Evolutionary conservation across 192 early-diverging fungal genomes (phyloP), one percentile per base, ranked within the genome.

Genomic region (Spizellomyces punctatus): DNA sequence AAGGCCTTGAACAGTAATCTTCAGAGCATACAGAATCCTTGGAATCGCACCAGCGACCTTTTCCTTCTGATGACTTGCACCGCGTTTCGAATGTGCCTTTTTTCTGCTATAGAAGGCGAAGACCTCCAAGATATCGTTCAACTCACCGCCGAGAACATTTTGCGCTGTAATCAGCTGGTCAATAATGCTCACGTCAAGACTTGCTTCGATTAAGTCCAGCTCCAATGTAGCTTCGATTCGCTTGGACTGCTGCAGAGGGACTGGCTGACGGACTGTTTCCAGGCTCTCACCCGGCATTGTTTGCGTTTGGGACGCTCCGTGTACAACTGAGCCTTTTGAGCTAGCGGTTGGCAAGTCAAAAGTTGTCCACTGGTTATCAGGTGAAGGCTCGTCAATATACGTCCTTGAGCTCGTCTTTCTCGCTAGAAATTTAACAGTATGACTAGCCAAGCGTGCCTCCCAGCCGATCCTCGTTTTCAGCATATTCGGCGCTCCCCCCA

Each of bases 121-220:
- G 8, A 90, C 80, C 46, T 93, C 90, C 10, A 91, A 68, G 36
- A 92, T 69, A 63, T 94, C 93, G 69, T 87, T 93, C 44, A 91
- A 61, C 79, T 94, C 93, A 27, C 79, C 85, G 27, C 89, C 90
- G 60, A 94, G 68, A 5, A 92, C 76, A 5, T 88, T 89, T 48
- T 93, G 91, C 5, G 91, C 84, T 2, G 91, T 94, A 17, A 93
- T 68, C n/a, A 94, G 77, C 68, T 91, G 89, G 55, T 93, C 92
- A 60, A 94, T 72, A 70, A 94, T 81, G 61, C 87, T 84, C 42
- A 90, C 90, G 84, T 85, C 22, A 67, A 81, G 58, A 21, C 9
- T 56, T 4, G 74, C 67, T 36, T 75, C 73, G 8, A 78, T 59
- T 9, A 45, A 14, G 22, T 78, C 77, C 0, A 82, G 27, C 16